A percentile compares a stretch with the other conserved stretches of the same genome.
These are phyloP conservation scores for Colletotrichum sp. DNA, from an alignment of 2,329 filamentous ascomycete genomes.

Conservation along the genomic window DNA sequence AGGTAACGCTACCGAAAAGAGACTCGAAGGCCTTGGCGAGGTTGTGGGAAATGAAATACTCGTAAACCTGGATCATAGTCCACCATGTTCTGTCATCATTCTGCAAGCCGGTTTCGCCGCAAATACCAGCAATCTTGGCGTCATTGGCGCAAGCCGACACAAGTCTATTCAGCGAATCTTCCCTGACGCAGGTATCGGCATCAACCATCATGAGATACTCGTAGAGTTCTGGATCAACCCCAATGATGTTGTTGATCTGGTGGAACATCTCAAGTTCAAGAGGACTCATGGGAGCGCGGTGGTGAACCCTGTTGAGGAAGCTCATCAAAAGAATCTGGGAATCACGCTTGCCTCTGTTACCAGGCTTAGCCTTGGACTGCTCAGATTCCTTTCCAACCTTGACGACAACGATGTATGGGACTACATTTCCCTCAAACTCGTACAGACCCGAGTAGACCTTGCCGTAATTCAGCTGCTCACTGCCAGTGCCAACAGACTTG, in stretches of 20 bases:
- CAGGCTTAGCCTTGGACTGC: constrained; percentile 87
- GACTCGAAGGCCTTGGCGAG: constrained; percentile 97
- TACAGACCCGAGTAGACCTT: constrained; percentile 99
- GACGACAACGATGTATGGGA: constrained; percentile 93
- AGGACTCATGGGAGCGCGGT: constrained; percentile 91
- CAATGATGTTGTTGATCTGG: constrained; percentile 99
- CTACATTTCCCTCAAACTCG: constrained; percentile 96
- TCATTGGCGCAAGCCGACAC: constrained; percentile 94
- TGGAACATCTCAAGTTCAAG: constrained; percentile 98
- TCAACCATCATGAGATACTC: constrained; percentile 98
- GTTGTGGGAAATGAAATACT: constrained; percentile 99
- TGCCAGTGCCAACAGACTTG: constrained; percentile 88
- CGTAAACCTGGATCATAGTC: constrained; percentile 99
- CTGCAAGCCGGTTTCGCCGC: constrained; percentile 93
- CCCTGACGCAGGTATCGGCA: constrained; percentile 91
- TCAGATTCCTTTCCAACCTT: constrained; percentile 98
- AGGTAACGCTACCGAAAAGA: constrained; percentile 96
- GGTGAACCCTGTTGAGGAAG: constrained; percentile 97
- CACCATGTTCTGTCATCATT: constrained; percentile 96
- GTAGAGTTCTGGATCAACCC: constrained; percentile 95
- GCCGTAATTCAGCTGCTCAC: constrained; percentile 94
- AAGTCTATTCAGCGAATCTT: constrained; percentile 90
- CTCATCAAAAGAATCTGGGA: constrained; percentile 95
- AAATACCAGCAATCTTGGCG: constrained; percentile 95
- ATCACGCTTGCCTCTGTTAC: constrained; percentile 98